These are phyloP conservation scores for Sutorius eximius DNA, from an alignment of 1,284 basidiomycete genomes.

Conservation along the genomic window DNA sequence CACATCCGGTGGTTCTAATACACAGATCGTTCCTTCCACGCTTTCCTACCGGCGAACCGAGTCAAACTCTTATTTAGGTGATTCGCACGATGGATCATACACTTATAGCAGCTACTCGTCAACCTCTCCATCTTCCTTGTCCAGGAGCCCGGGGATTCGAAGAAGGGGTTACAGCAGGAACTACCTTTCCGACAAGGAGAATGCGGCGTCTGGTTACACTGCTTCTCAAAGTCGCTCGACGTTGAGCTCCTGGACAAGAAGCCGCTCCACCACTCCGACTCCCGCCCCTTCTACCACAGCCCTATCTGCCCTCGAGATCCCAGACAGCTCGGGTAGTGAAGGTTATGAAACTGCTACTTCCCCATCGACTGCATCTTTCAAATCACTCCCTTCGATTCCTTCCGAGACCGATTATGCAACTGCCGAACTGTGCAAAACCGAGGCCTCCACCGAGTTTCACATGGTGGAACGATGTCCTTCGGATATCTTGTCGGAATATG, in stretches of 20 bases:
- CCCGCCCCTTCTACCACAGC: slow-evolving; percentile 27
- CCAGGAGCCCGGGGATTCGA: slow-evolving; percentile 58
- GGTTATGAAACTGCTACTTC: slow-evolving; percentile 37
- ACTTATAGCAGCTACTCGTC: slow-evolving; percentile 32
- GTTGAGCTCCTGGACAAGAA: slow-evolving; percentile 37
- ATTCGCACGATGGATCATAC: slow-evolving; percentile 50
- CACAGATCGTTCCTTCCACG: slow-evolving; percentile 50
- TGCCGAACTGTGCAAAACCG: slow-evolving; percentile 45
- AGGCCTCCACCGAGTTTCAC: slow-evolving; percentile 50
- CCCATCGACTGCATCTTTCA: slow-evolving; percentile 45
- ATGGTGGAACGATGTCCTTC: slow-evolving; percentile 42
- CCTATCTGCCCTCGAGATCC: slow-evolving; percentile 34
- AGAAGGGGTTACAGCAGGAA: slow-evolving; percentile 47
- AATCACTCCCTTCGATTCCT: slow-evolving; percentile 51
- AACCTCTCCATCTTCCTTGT: slow-evolving; percentile 42
- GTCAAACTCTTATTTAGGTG: slow-evolving; percentile 56
- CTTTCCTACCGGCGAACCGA: slow-evolving; percentile 55
- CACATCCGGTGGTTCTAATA: slow-evolving; percentile 42
- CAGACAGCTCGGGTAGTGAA: slow-evolving; percentile 33
- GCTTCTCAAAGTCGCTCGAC: slow-evolving; percentile 36
- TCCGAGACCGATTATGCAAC: slow-evolving; percentile 53
- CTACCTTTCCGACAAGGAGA: slow-evolving; percentile 56
- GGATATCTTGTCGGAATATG: slow-evolving; percentile 43
- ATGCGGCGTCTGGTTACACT: slow-evolving; percentile 34
- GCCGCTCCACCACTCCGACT: slow-evolving; percentile 32